Evolutionary conservation across 352 stramenopile species (phyloP), one percentile per base, ranked within the genome.

Genomic region (Globisporangium solare): DNA sequence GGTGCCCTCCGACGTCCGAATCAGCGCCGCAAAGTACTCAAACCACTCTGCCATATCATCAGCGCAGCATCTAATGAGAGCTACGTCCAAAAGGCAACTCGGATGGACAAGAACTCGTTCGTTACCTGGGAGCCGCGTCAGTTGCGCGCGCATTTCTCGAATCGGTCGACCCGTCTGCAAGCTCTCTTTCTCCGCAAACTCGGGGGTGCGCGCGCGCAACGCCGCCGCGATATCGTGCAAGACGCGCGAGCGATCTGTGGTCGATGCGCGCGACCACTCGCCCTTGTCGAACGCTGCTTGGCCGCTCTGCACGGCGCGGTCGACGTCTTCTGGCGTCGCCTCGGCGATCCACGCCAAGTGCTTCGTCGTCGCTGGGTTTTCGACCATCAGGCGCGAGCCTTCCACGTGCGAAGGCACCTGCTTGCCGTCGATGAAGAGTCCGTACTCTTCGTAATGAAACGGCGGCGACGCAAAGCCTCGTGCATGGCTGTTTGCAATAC

Each of bases 21-120:
- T 71, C n/a, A 94, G 60, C 21, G 78, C 72, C 32, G 77, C 73
- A 64, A 92, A 93, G 54, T 94, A 93, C 68, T 92, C 81, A 51
- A 92, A 86, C 83, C 83, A 93, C 61, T 94, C 83, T 68, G 55
- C 27, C 12, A 20, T 41, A 39, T 43, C 47, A 43, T 24, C 12
- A 15, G 40, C n/a, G 35, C 31, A 50, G 18, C 15, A 52, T 21
- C 47, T 32, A 59, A 18, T 47, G 12, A 41, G 20, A 35, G 27
- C 27, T 24, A 22, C 31, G 15, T 13, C 20, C 17, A 2, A 20
- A 20, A 17, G 18, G 7, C 18, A 54, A 6, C 0, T n/a, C n/a
- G 12, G 2, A 27, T 27, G 24, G 24, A 5, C 24, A 14, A 10
- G 6, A 14, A 5, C 17, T 31, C 2, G 12, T 15, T 13, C 47